phyloP scores from a whole-genome alignment of 2,329 filamentous ascomycete species.

The Venturiaceae sp. region DNA sequence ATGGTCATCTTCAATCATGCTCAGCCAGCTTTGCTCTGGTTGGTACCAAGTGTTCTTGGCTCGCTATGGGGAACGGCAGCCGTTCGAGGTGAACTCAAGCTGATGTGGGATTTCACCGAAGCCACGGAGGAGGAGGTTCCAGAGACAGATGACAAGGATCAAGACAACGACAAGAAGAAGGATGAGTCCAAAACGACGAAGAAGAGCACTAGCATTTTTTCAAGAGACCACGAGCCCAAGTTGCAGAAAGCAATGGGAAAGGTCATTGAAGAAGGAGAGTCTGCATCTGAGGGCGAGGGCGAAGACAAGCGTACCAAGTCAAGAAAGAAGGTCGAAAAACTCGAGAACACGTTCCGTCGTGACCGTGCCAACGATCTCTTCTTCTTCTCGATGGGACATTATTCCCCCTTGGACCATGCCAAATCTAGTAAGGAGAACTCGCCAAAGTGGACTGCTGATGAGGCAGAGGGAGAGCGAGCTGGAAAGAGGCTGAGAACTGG shows the following conservation, averaged over 20 bases:
- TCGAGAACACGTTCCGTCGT: constrained; percentile 1
- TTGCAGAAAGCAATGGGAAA: constrained; percentile 1
- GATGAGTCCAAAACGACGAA: not conserved
- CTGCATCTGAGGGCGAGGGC: constrained; percentile 3
- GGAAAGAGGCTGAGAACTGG: constrained; percentile 6
- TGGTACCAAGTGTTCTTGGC: constrained; percentile 76
- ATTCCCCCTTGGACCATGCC: not conserved
- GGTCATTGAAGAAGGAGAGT: not conserved
- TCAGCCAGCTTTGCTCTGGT: constrained; percentile 84
- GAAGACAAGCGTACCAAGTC: not conserved
- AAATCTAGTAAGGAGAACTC: not conserved
- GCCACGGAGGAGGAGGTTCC: constrained; percentile 33
- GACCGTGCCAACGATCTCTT: constrained; percentile 3
- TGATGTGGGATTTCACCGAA: constrained; percentile 80
- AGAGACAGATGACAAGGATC: constrained; percentile 9
- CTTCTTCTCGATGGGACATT: constrained; percentile 1
- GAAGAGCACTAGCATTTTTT: not conserved
- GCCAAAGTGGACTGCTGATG: not conserved
- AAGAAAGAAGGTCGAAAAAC: constrained; percentile 5
- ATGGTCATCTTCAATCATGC: constrained; percentile 72
- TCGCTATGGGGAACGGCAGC: constrained; percentile 67
- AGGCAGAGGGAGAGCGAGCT: not conserved
- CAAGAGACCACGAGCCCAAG: not conserved
- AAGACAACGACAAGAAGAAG: constrained; percentile 8
- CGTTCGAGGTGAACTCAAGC: constrained; percentile 57